These are phyloP conservation scores for Cercospora sp. DNA, from an alignment of 2,329 filamentous ascomycete species.

Conservation along the genomic window DNA sequence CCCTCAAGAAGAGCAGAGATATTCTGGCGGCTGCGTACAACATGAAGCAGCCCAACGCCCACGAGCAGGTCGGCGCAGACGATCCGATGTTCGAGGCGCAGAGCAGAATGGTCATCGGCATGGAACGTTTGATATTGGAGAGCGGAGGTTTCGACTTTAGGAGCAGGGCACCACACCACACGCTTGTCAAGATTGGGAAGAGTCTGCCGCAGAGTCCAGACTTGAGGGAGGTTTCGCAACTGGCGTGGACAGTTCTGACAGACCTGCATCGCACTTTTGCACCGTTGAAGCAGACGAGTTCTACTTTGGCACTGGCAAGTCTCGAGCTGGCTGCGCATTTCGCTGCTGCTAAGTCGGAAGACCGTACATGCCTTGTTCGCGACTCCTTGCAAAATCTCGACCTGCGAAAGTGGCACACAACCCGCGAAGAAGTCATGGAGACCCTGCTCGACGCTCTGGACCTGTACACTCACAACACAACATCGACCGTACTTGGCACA, in stretches of 20 bases:
- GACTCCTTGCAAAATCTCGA: slow-evolving; percentile 43
- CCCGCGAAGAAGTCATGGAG: slow-evolving; percentile 59
- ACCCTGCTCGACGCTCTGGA: slow-evolving; percentile 88
- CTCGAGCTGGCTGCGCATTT: slow-evolving; percentile 78
- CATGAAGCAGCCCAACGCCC: slow-evolving; percentile 63
- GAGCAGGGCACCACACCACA: slow-evolving; percentile 80
- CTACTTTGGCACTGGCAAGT: slow-evolving; percentile 79
- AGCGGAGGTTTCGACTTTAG: slow-evolving; percentile 92
- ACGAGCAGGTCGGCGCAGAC: slow-evolving; percentile 72
- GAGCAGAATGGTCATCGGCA: slow-evolving; percentile 78
- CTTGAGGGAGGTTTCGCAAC: slow-evolving; percentile 38
- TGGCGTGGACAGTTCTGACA: slow-evolving; percentile 79
- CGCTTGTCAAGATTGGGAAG: slow-evolving; percentile 70
- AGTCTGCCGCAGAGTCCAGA: slow-evolving; percentile 51
- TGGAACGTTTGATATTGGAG: slow-evolving; percentile 91
- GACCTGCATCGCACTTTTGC: slow-evolving; percentile 93
- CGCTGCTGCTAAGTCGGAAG: slow-evolving; percentile 29
- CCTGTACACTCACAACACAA: slow-evolving; percentile 82
- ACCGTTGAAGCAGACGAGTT: slow-evolving; percentile 82
- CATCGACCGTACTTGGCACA: slow-evolving; percentile 70
- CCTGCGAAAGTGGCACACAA: slow-evolving; percentile 50
- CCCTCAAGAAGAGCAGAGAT: slow-evolving; percentile 91
- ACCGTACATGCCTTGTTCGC: slow-evolving; percentile 25
- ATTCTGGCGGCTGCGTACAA: slow-evolving; percentile 91
- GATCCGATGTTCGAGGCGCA: slow-evolving; percentile 80